These are phyloP conservation scores for Tylopilus sp. DNA, from an alignment of 1,284 basidiomycete species.

Conservation along the genomic window DNA sequence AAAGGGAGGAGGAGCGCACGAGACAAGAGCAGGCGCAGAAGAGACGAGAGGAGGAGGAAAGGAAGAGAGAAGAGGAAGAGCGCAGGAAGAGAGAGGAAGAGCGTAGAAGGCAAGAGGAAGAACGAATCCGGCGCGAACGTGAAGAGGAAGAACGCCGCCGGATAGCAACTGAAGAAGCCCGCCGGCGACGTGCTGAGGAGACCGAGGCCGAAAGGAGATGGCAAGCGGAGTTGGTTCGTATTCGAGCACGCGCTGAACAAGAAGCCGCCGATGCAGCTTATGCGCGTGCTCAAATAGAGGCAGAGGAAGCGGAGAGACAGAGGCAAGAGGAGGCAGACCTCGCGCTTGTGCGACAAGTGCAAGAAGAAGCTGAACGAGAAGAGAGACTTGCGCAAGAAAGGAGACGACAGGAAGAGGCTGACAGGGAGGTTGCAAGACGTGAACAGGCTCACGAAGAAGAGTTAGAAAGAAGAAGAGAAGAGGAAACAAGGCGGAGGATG, in stretches of 20 bases:
- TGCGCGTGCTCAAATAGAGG: constrained; percentile 34
- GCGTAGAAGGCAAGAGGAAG: constrained; percentile 20
- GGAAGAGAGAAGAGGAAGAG: constrained; percentile 3
- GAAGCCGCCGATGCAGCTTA: constrained; percentile 36
- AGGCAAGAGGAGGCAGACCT: constrained; percentile 34
- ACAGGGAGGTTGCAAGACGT: constrained; percentile 31
- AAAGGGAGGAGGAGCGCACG: constrained; percentile 24
- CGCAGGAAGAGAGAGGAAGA: constrained; percentile 24
- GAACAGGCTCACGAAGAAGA: constrained; percentile 41
- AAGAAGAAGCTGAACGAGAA: constrained; percentile 32
- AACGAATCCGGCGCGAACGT: constrained; percentile 13
- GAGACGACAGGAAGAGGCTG: constrained; percentile 31
- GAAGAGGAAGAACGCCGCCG: constrained; percentile 22
- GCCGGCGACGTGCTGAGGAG: constrained; percentile 19
- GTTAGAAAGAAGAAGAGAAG: constrained; percentile 35
- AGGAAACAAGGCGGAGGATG: constrained; percentile 22
- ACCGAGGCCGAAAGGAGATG: constrained; percentile 31
- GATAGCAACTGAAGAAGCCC: constrained; percentile 16
- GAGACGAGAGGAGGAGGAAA: constrained; percentile 24
- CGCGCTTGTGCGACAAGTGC: constrained; percentile 26
- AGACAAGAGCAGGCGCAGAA: constrained; percentile 2
- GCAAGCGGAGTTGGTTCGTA: constrained; percentile 32
- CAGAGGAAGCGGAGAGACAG: constrained; percentile 30
- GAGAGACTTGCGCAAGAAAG: constrained; percentile 20
- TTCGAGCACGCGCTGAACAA: constrained; percentile 31